Percentiles rank a stretch among this genome's conserved stretches.
Evolutionary conservation across 164 flowering plant species (phyloP).

Genomic region (Cinnamomum chago): DNA sequence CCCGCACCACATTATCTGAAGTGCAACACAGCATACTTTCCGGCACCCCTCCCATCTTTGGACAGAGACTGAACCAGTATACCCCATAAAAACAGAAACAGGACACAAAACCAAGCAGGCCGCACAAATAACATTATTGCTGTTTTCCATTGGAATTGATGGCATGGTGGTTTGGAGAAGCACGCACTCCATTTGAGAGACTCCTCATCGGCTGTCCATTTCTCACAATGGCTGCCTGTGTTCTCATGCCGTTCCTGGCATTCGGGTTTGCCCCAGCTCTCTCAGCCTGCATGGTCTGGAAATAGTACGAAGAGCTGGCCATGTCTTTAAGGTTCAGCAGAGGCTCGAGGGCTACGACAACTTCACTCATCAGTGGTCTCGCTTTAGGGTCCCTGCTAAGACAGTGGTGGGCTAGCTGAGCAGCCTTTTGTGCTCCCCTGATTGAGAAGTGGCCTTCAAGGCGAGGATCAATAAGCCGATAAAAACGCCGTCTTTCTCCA

Average conservation of each 20-base stretch:
- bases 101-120: not conserved
- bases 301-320: conserved; percentile 78
- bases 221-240: conserved; percentile 33
- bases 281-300: conserved; percentile 65
- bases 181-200: conserved; percentile 52
- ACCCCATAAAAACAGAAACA: not conserved
- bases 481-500: conserved; percentile 66
- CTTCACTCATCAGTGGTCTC: conserved; percentile 78
- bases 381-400: conserved; percentile 81
- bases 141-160: conserved; percentile 48
- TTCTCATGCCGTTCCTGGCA: conserved; percentile 33
- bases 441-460: conserved; percentile 87
- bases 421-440: conserved; percentile 81
- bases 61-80: conserved; percentile 3
- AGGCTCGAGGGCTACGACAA: conserved; percentile 70
- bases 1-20: not conserved
- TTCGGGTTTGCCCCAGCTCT: conserved; percentile 43
- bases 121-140: conserved; percentile 17
- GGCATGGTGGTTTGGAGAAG: conserved; percentile 56
- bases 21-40: not conserved
- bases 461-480: conserved; percentile 72
- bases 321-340: conserved; percentile 75
- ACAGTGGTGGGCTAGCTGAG: conserved; percentile 70
- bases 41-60: conserved; percentile 2
- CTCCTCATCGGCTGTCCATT: conserved; percentile 49